Evolutionary conservation across 164 flowering plant species (phyloP), one percentile per base, ranked within the genome.

Genomic region (Brasenia schreberi): DNA sequence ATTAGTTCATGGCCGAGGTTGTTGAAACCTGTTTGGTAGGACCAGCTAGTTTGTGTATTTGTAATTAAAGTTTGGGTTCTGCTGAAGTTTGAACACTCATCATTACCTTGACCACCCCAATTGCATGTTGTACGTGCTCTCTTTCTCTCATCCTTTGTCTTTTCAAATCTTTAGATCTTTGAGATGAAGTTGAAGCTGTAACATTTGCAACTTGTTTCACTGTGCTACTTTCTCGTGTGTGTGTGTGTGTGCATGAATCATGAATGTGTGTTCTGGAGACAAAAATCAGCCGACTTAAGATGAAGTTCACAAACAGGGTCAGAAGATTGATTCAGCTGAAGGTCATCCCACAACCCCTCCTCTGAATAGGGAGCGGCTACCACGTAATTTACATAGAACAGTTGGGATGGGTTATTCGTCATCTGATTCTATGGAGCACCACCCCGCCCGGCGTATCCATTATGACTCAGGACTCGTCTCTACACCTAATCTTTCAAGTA

Each of bases 321-420:
- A 83, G 45, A 86, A 86, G 71, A 79, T 79, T 61, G 92, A 88
- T 69, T 87, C 92, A 18, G 80, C 79, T 0, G 83, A 80, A 73
- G 85, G 84, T 69, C 85, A 91, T 69, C 99, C 97, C 0, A 74
- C 81, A 43, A 94, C 97, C 63, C 97, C 99, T 1, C 96, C 99
- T 19, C 69, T 89, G 65, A 80, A 70, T 68, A 82, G 76, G 71
- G 99, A 94, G 71, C 77, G 83, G 18, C 69, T 80, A 18, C 96
- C 97, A 2, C 83, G 80, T 23, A 82, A 80, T 70, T 70, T 84
- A 19, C 79, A 78, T 63, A 81, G 84, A 18, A 87, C 91, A 11
- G 61, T 66, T 52, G 86, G 87, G 61, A 78, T 75, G 79, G 86
- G 83, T 10, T 82, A 80, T 71, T 94, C 97, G 39, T 88, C 97